Percentiles rank a stretch among this genome's conserved stretches.
These are phyloP conservation scores for Penicillium sp. DNA, from an alignment of 2,329 filamentous ascomycete genomes.

Conservation along the genomic window DNA sequence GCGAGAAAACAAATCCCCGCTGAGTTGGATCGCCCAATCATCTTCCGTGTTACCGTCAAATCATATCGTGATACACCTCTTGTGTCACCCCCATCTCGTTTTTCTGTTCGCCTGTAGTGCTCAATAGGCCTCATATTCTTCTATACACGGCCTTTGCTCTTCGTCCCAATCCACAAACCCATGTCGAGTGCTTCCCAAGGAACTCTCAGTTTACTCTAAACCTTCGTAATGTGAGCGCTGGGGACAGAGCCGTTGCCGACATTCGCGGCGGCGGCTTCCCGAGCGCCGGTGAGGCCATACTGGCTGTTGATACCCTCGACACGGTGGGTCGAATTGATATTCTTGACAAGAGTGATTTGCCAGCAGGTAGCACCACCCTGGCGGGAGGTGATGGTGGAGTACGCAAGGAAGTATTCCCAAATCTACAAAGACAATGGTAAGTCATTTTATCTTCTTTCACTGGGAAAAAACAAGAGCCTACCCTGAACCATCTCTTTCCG, in stretches of 20 bases:
- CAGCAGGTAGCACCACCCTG: slow-evolving; percentile 85
- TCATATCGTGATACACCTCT: neutral
- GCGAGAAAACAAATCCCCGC: neutral
- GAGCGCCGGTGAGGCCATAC: slow-evolving; percentile 70
- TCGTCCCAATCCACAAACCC: neutral
- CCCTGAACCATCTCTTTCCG: slow-evolving; percentile 91
- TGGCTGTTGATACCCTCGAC: slow-evolving; percentile 74
- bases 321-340: slow-evolving; percentile 84
- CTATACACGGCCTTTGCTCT: neutral
- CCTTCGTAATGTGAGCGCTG: slow-evolving; percentile 41
- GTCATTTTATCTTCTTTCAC: neutral
- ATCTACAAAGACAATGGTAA: slow-evolving; percentile 57
- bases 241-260: slow-evolving; percentile 41
- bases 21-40: neutral
- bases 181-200: neutral
- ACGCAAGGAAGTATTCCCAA: slow-evolving; percentile 91
- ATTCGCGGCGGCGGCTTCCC: slow-evolving; percentile 51
- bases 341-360: slow-evolving; percentile 87
- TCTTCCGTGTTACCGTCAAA: neutral
- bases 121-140: neutral
- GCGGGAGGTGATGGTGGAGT: slow-evolving; percentile 80
- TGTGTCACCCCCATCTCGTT: neutral
- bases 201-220: slow-evolving; percentile 22
- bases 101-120: neutral
- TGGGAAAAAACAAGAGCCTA: slow-evolving; percentile 54